Evolutionary conservation across 1,139 yeast genomes (phyloP), one percentile per base, ranked within the genome.

Genomic region (Geotrichum carabidarum): DNA sequence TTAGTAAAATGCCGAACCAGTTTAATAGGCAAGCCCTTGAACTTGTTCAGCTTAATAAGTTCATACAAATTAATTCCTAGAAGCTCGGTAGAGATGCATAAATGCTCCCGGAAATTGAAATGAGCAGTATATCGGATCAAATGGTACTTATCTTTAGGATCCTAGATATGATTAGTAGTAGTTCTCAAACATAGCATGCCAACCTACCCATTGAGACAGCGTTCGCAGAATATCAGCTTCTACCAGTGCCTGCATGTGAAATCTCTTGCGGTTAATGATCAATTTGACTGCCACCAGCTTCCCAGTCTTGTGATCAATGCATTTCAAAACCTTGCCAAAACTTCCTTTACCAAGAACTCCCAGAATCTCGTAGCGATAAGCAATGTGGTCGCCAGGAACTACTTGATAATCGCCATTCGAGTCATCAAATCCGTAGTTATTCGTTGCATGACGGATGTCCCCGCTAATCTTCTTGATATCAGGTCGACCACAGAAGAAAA

Each of bases 71-170:
- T 87, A 36, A 86, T 69, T 0, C 90, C 82, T 30, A 89, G 71
- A 9, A 84, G 69, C 64, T 89, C 96, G 0, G 91, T 85, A 1
- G 82, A 80, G 48, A 89, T 86, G 67, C 95, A 88, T 74, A 88
- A 79, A 67, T 89, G 96, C 35, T 89, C 84, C 57, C 96, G 73
- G 67, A 88, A 88, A 62, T 81, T 81, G 71, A 89, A 88, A 68
- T 86, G 91, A 51, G 84, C 86, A 46, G 74, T 69, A 64, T 84
- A 86, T 27, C 77, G 70, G 42, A 88, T 67, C 17, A 86, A 72
- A 46, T 79, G 77, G 50, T 71, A 68, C 50, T 64, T 63, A 55
- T 74, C 74, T 1, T 65, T 64, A 8, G 72, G 68, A 43, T 88
- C 89, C 63, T 65, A 62, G 44, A 54, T 32, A n/a, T 11, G 34